Percentiles rank a stretch among this genome's conserved stretches.
Evolutionary conservation across 176 grass and related monocot species (phyloP).

Genomic region (Canna indica): DNA sequence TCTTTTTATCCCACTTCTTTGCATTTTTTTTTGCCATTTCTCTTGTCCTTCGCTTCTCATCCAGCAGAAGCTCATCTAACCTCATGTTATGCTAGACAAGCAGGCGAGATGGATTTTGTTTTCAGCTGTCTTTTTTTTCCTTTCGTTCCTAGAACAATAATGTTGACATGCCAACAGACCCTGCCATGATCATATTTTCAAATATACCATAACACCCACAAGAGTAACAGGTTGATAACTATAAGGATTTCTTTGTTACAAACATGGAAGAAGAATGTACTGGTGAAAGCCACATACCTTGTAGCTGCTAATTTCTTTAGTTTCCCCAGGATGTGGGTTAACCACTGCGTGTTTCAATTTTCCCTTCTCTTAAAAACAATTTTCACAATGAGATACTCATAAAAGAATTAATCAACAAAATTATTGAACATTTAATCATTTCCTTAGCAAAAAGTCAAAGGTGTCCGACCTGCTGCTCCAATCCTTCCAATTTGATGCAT

Average conservation of each 20-base stretch:
- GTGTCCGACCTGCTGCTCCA: conserved; percentile 39
- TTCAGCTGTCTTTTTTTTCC: no score
- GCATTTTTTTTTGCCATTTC: not conserved
- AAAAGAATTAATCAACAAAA: not conserved
- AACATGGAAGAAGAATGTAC: not conserved
- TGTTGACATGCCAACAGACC: not conserved
- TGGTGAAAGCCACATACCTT: conserved; percentile 32
- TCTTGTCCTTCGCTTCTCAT: not conserved
- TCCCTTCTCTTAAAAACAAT: conserved; percentile 51
- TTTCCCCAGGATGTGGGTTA: conserved; percentile 71
- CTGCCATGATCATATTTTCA: not conserved
- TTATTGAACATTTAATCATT: not conserved
- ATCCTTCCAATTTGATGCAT: conserved; percentile 77
- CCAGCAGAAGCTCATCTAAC: not conserved
- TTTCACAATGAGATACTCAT: not conserved
- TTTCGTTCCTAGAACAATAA: not conserved
- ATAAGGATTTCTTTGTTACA: not conserved
- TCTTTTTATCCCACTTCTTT: not conserved
- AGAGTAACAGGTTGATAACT: not conserved
- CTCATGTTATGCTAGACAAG: not conserved
- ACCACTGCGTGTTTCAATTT: conserved; percentile 61
- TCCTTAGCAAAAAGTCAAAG: not conserved
- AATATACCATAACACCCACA: not conserved
- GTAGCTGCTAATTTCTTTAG: conserved; percentile 61
- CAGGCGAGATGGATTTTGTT: no score